phyloP scores from a whole-genome alignment of 352 stramenopile species.

The Phytophthora melonis region DNA sequence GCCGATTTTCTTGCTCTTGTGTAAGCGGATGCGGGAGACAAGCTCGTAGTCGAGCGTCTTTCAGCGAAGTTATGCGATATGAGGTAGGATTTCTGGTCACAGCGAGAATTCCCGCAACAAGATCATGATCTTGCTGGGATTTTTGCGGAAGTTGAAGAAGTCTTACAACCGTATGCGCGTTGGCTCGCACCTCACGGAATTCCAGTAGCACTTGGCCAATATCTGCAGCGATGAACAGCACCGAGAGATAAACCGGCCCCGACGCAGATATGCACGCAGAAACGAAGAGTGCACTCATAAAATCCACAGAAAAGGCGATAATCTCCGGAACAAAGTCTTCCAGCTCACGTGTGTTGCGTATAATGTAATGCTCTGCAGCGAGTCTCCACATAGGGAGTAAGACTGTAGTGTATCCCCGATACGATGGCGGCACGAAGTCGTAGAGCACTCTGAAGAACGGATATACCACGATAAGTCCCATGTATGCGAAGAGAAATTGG shows the following conservation, averaged over 20 bases:
- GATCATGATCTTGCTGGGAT: neutral
- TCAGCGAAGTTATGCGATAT: neutral
- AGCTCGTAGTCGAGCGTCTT: neutral
- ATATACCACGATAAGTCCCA: neutral
- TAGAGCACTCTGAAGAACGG: conserved; percentile 24
- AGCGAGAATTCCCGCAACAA: neutral
- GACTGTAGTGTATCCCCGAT: conserved; percentile 1
- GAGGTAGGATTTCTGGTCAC: neutral
- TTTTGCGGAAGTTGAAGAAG: neutral
- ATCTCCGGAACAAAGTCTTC: conserved; percentile 20
- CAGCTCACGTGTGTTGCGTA: neutral
- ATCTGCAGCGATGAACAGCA: neutral
- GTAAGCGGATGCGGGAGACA: neutral
- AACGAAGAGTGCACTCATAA: conserved; percentile 26
- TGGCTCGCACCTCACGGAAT: conserved; percentile 11
- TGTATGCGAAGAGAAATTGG: neutral
- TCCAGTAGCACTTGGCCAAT: conserved; percentile 1
- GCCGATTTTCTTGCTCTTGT: neutral
- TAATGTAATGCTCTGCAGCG: conserved; percentile 1
- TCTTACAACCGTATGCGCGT: neutral
- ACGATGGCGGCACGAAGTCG: neutral
- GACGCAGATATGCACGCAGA: conserved; percentile 24
- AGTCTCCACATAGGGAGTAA: conserved; percentile 19
- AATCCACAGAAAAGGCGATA: conserved; percentile 19
- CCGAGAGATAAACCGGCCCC: conserved; percentile 1